Percentiles rank a stretch among this genome's conserved stretches.
Evolutionary conservation across 2,329 filamentous ascomycete genomes (phyloP).

Genomic region (Aspergillus niger): DNA sequence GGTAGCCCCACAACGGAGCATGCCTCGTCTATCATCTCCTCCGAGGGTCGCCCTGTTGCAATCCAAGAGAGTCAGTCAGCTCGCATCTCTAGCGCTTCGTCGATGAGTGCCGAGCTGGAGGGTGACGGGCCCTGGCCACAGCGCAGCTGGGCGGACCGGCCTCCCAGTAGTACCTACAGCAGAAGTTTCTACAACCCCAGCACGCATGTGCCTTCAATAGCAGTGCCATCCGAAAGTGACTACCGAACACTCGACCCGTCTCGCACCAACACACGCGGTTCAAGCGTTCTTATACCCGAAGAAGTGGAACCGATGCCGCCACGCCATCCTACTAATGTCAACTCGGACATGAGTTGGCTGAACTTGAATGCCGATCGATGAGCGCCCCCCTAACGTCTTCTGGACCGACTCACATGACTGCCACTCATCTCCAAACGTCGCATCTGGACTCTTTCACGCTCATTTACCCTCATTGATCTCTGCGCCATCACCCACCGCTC

Average conservation of each 20-base stretch:
- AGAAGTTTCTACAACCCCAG: constrained; percentile 39
- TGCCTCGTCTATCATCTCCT: constrained; percentile 24
- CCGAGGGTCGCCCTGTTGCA: constrained; percentile 32
- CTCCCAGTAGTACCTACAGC: constrained; percentile 46
- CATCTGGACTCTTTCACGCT: background rate
- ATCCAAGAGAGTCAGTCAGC: constrained; percentile 45
- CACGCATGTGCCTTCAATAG: constrained; percentile 24
- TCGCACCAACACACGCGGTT: constrained; percentile 29
- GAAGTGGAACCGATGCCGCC: constrained; percentile 27
- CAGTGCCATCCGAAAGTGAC: constrained; percentile 16
- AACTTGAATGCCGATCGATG: constrained; percentile 39
- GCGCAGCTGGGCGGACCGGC: constrained; percentile 38
- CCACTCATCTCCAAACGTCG: background rate
- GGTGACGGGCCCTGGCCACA: constrained; percentile 29
- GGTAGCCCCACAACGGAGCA: constrained; percentile 48
- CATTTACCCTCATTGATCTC: background rate
- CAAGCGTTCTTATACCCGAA: constrained; percentile 38
- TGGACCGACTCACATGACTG: background rate
- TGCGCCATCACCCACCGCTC: background rate
- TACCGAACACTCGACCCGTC: constrained; percentile 20
- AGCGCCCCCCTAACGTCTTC: background rate
- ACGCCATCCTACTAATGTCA: constrained; percentile 27
- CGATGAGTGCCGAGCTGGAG: constrained; percentile 42
- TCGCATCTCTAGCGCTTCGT: constrained; percentile 47
- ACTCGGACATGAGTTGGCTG: constrained; percentile 49